Percentiles rank a stretch among this genome's conserved stretches.
These are phyloP conservation scores for Rhodotorula mucilaginosa DNA, from an alignment of 1,284 basidiomycete genomes.

Conservation along the genomic window DNA sequence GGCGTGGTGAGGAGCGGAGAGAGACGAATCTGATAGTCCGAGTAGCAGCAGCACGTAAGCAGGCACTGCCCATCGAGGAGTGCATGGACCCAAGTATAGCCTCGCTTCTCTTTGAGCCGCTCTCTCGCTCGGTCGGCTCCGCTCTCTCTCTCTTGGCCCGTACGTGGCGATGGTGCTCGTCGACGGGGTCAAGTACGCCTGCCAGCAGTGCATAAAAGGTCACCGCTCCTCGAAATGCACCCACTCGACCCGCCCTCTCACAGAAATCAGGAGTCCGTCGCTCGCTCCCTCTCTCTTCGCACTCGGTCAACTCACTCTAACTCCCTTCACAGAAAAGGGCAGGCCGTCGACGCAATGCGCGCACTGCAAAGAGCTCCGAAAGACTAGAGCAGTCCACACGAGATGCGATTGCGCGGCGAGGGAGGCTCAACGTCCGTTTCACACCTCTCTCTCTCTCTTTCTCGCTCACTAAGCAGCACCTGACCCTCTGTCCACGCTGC, in stretches of 20 bases:
- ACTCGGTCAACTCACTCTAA: background rate
- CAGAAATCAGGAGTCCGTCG: constrained; percentile 39
- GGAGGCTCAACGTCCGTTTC: constrained; percentile 19
- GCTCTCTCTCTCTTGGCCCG: too few relatives aligned
- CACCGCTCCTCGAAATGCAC: constrained; percentile 40
- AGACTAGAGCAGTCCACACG: constrained; percentile 33
- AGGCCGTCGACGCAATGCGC: constrained; percentile 35
- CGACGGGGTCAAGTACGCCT: constrained; percentile 36
- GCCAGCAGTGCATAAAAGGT: constrained; percentile 38
- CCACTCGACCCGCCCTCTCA: constrained; percentile 29
- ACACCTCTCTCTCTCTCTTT: background rate
- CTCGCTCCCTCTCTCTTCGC: background rate
- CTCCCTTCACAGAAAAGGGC: constrained; percentile 28
- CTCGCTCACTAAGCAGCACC: background rate
- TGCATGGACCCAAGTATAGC: background rate
- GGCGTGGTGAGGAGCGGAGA: background rate
- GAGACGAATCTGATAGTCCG: background rate
- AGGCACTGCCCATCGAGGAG: background rate
- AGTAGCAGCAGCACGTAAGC: background rate
- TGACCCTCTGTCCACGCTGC: background rate
- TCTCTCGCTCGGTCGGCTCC: too few relatives aligned
- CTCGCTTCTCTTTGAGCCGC: too few relatives aligned
- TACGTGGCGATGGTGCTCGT: constrained; percentile 18
- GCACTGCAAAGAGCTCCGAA: constrained; percentile 36
- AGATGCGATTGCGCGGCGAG: constrained; percentile 33